A percentile compares a stretch with the other conserved stretches of the same genome.
phyloP scores from a whole-genome alignment of 192 early-diverging fungal genomes.

The Gonapodya sp. region DNA sequence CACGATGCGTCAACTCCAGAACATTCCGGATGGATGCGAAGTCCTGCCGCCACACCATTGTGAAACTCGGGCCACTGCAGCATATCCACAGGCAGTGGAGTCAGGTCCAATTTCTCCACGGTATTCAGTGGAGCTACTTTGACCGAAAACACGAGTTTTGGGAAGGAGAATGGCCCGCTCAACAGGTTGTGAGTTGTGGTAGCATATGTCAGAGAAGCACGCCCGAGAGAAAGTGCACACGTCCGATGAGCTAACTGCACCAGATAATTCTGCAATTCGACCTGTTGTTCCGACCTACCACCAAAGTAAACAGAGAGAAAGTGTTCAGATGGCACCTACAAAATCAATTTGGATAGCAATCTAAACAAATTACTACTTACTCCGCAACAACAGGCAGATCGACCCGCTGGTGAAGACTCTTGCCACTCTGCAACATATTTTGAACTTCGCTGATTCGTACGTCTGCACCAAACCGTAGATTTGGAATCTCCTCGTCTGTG shows the following conservation, averaged over 20 bases:
- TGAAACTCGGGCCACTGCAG: conserved; percentile 81
- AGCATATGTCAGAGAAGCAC: conserved; percentile 59
- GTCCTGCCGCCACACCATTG: conserved; percentile 70
- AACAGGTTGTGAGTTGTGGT: conserved; percentile 33
- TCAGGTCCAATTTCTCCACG: conserved; percentile 38
- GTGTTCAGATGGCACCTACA: too few species aligned
- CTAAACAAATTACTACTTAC: conserved; percentile 21
- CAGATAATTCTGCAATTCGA: conserved; percentile 38
- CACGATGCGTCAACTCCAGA: conserved; percentile 56
- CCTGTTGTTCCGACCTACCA: conserved; percentile 25
- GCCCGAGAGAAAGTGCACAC: conserved; percentile 54
- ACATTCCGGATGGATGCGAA: conserved; percentile 50
- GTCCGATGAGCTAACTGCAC: conserved; percentile 33
- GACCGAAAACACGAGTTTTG: conserved; percentile 40
- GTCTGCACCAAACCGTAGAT: conserved; percentile 44
- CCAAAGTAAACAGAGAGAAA: conserved; percentile 13
- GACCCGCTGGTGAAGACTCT: conserved; percentile 17
- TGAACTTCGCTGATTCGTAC: conserved; percentile 40
- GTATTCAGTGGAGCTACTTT: conserved; percentile 56
- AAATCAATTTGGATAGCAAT: too few species aligned
- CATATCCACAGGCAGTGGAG: conserved; percentile 27
- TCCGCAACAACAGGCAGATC: conserved; percentile 13
- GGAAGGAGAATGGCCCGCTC: conserved; percentile 50
- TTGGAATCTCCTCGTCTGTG: conserved; percentile 32
- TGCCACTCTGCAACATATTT: conserved; percentile 32